These are phyloP conservation scores for Inga laurina DNA, from an alignment of 306 rosid species.

Conservation along the genomic window DNA sequence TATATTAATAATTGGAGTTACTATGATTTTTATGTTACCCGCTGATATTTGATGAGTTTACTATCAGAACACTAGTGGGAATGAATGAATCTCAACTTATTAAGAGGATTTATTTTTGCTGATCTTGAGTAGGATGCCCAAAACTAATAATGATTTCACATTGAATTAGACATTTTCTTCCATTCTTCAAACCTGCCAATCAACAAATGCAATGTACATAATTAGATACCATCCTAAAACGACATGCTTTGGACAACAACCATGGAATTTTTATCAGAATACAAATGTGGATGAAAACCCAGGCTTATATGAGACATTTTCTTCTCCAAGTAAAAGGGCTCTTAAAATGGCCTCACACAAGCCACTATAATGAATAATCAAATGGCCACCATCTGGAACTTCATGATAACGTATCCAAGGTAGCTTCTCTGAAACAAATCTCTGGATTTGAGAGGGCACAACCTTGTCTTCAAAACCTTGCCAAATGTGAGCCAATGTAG, in stretches of 20 bases:
- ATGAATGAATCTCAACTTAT: neutral
- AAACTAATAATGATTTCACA: constrained; percentile 12
- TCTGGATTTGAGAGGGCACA: constrained; percentile 81
- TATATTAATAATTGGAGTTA: too few relatives aligned
- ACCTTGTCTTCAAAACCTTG: constrained; percentile 94
- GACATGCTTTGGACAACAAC: neutral
- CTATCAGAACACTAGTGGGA: neutral
- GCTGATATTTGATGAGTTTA: neutral
- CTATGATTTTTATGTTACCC: too few relatives aligned
- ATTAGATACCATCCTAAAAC: constrained; percentile 19
- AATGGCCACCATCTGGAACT: constrained; percentile 91
- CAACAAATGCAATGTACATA: constrained; percentile 46
- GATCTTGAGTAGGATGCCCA: neutral
- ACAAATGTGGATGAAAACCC: constrained; percentile 29
- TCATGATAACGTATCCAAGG: constrained; percentile 90
- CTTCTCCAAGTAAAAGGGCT: constrained; percentile 88
- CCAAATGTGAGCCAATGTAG: constrained; percentile 76
- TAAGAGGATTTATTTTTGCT: neutral
- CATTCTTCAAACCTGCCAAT: constrained; percentile 27
- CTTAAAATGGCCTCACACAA: constrained; percentile 77
- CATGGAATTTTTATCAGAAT: constrained; percentile 25
- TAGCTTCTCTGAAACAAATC: constrained; percentile 67
- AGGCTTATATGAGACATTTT: constrained; percentile 54
- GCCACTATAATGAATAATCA: constrained; percentile 81
- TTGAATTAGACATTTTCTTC: constrained; percentile 28